These are phyloP conservation scores for Globisporangium echinulatum DNA, from an alignment of 352 stramenopile genomes.

Conservation along the genomic window DNA sequence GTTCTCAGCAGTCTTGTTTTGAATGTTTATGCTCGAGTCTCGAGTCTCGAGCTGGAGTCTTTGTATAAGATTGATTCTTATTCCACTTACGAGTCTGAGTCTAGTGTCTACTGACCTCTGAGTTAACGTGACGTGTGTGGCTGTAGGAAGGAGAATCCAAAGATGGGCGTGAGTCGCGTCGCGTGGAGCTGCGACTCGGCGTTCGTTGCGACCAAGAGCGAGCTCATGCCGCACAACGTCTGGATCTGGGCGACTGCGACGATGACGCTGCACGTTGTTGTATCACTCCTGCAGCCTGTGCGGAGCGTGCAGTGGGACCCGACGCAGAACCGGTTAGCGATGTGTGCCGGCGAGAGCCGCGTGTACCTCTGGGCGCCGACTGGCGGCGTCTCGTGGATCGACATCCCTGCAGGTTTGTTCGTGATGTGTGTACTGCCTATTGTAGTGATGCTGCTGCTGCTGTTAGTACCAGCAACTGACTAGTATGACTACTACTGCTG, in stretches of 20 bases:
- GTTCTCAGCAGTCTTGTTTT: too few relatives aligned
- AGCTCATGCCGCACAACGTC: slow-evolving; percentile 80
- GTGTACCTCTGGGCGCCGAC: slow-evolving; percentile 61
- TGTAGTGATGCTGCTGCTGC: too few relatives aligned
- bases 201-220: slow-evolving; percentile 72
- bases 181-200: slow-evolving; percentile 62
- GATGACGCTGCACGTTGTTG: slow-evolving; percentile 54
- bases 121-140: background rate
- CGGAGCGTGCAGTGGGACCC: slow-evolving; percentile 65
- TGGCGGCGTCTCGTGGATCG: slow-evolving; percentile 63
- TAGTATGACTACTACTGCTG: background rate
- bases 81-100: too few relatives aligned
- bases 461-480: background rate
- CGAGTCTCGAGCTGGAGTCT: too few relatives aligned
- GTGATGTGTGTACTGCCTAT: too few relatives aligned
- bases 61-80: too few relatives aligned
- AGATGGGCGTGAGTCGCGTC: slow-evolving; percentile 60
- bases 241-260: slow-evolving; percentile 80
- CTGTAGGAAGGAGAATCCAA: slow-evolving; percentile 58
- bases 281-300: slow-evolving; percentile 60
- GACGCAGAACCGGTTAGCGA: slow-evolving; percentile 32
- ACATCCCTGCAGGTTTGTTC: slow-evolving; percentile 37
- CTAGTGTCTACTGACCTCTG: too few relatives aligned
- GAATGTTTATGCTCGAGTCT: too few relatives aligned
- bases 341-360: slow-evolving; percentile 52